Base-by-base conservation (phyloP, 1,139 yeast species). In the Suhomyces kunorum region DNA sequence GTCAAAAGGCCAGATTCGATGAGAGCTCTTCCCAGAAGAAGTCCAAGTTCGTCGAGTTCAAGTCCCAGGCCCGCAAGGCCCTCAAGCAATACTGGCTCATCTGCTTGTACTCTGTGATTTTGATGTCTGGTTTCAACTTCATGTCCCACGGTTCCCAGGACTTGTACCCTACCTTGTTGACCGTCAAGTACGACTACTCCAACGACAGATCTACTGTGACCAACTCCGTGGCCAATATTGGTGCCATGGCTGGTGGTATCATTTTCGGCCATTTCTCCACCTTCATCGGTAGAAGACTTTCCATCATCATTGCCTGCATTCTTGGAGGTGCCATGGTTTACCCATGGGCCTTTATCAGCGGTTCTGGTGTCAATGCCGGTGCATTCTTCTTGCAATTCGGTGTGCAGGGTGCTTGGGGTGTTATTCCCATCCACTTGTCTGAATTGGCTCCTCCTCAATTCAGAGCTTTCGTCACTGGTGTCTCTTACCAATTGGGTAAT, bases 361-460 rank as follows among this genome's bases (percentile, higher is more conserved):
- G 71, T 45, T 52, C 62, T 23, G 87, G 81, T 25, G 76, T 84
- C 49, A 82, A 85, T 54, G 94, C 92, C 6, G 84, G 87, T 43
- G 92, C 74, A 1, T 87, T 86, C 63, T 85, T 83, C 67, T 64
- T 87, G 53, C 95, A 87, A 62, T 80, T 82, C 55, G 81, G 81
- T 50, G 92, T 87, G 36, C 95, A 86, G 63, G 95, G 95, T 49
- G 85, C 88, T 13, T 87, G 95, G 89, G 94, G 95, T 51, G 86
- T 85, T 33, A 75, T 84, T 49, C 95, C 95, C 40, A 78, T 84
- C 47, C 88, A 85, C 60, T 68, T 86, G 38, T 73, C 87, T 2
- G 95, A 86, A 63, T 71, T 87, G 48, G 77, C 92, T n/a, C 81
- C 79, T 29, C 92, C 90, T 17, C 81, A 83, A 50, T 83, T 81